Evolutionary conservation across 75 land plant genomes (phyloP), one percentile per base, ranked within the genome.

Genomic region (Isoetes taiwanensis): DNA sequence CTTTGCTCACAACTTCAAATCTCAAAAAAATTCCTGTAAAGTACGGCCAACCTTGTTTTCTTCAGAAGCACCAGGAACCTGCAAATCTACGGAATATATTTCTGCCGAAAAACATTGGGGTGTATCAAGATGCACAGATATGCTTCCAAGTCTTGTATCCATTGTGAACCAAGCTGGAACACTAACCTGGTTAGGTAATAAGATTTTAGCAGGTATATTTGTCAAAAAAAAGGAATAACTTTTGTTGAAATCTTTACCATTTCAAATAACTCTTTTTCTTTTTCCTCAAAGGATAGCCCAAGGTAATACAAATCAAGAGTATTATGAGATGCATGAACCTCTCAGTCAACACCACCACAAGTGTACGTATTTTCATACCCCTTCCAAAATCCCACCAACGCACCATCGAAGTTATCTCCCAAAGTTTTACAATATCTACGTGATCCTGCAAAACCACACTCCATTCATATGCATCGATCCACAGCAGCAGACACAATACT

Each of bases 81-180:
- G 73, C 41, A 90, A 78, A 59, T 93, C 98, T 23, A 75, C 74
- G 30, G 88, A 79, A 72, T 93, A 93, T 95, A 93, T 93, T 61
- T 93, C 98, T n/a, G 98, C 95, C 19, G 89, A 81, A 56, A 93
- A 93, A 72, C 98, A 93, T 54, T 87, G 95, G 21, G 98, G 98
- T 3, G 98, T 79, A 25, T 93, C 98, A 40, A 93, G 68, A 57
- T 93, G 98, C 23, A 93, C 42, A 23, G 98, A 83, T 62, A 93
- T 75, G 71, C 83, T 70, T 16, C 98, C 98, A 57, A 87, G 74
- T 40, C 81, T 56, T 10, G 83, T 79, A 58, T 93, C 98, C 70
- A 81, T 80, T 12, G 98, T 81, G 31, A 87, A 93, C 98, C 98
- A 93, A 20, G 94, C 75, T 56, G 98, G 95, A 42, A 93, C 73